Evolutionary conservation across 805 yeast genomes (phyloP).

Genomic region (Nakazawaea pomicola): DNA sequence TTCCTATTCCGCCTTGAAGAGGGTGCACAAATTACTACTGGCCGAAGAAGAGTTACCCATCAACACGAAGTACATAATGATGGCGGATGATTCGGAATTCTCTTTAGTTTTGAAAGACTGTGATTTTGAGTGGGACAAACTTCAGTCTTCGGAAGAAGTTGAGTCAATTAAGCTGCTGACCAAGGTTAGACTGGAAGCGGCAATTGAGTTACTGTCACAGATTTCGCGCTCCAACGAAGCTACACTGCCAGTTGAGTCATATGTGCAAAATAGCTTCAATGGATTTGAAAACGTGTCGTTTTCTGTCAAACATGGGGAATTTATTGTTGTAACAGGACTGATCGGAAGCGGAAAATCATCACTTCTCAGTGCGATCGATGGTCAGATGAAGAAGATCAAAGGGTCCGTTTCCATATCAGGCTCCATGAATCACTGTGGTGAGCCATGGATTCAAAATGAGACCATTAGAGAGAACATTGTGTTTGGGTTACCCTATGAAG

Average conservation of each 20-base stretch:
- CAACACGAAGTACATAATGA: constrained; percentile 38
- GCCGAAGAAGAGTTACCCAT: constrained; percentile 30
- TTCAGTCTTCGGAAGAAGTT: too few species aligned
- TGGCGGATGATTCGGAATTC: constrained; percentile 33
- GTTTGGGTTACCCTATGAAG: constrained; percentile 55
- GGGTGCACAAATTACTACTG: constrained; percentile 46
- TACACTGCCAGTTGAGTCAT: background rate
- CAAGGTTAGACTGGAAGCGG: background rate
- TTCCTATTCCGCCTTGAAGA: constrained; percentile 46
- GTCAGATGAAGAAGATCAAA: constrained; percentile 50
- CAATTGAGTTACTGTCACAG: background rate
- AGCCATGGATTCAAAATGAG: constrained; percentile 81
- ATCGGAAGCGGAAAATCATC: constrained; percentile 83
- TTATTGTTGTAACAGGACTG: constrained; percentile 62
- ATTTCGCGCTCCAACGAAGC: constrained; percentile 2
- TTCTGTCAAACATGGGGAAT: constrained; percentile 49
- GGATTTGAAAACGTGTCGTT: constrained; percentile 45
- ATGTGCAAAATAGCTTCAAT: constrained; percentile 19
- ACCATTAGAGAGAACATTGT: constrained; percentile 70
- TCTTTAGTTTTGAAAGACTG: constrained; percentile 47
- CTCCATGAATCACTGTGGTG: constrained; percentile 36
- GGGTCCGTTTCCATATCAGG: constrained; percentile 61
- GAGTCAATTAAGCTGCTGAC: too few species aligned
- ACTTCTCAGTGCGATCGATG: constrained; percentile 62
- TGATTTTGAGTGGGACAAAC: constrained; percentile 58